Evolutionary conservation across 73 alveolate genomes (phyloP).

Genomic region (Breviolum minutum): DNA sequence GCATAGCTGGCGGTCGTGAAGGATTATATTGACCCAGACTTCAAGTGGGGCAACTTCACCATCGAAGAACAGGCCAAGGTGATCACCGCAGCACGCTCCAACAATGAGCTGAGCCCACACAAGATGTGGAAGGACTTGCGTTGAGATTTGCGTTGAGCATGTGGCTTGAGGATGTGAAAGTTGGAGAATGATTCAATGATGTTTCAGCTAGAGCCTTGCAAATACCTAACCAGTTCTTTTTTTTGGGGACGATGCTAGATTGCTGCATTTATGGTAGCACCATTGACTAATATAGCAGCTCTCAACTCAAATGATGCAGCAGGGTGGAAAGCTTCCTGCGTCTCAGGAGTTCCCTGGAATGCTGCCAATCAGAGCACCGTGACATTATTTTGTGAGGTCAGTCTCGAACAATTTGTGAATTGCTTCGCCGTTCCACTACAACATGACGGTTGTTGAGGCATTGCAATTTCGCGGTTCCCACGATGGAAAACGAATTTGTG

Average conservation of each 20-base stretch:
- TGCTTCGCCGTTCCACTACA: no score
- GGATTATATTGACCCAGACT: slow-evolving; percentile 89
- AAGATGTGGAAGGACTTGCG: slow-evolving; percentile 80
- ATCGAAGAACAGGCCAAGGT: slow-evolving; percentile 93
- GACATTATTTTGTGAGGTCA: background rate
- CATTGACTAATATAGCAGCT: no score
- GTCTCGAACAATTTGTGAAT: no score
- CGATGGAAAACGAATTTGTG: background rate
- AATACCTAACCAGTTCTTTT: no score
- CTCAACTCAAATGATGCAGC: no score
- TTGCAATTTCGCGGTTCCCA: no score
- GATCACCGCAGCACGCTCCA: slow-evolving; percentile 84
- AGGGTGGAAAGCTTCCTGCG: background rate
- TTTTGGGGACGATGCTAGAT: background rate
- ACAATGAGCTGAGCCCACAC: slow-evolving; percentile 95
- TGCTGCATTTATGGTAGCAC: no score
- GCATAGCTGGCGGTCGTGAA: background rate
- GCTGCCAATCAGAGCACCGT: slow-evolving; percentile 41
- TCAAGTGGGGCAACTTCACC: slow-evolving; percentile 94
- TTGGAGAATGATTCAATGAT: no score
- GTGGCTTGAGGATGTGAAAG: background rate
- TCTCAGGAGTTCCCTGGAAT: slow-evolving; percentile 46
- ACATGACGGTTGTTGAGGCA: no score
- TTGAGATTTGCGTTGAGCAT: background rate
- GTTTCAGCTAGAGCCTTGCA: no score